Base-by-base conservation (phyloP, 1,139 yeast genomes). In the Hansenula sp. region DNA sequence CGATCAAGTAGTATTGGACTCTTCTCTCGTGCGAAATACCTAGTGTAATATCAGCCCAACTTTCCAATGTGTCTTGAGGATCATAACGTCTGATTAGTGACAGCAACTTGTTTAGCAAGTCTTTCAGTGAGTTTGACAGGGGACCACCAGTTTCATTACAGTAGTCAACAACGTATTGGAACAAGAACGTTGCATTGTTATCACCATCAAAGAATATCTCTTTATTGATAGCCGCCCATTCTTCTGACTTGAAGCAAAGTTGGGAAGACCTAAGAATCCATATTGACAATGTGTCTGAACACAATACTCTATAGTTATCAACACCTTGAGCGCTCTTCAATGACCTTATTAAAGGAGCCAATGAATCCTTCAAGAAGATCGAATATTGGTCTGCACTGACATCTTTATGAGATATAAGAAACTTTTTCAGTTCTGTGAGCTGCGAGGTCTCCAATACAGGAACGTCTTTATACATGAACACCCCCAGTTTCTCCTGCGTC, bases 61-160 rank as follows among this genome's bases (percentile, higher is more conserved):
- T 41, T 36, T 62, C 51, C 17, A 76, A 64, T 16, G 71, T 47
- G 16, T 43, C 39, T n/a, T 54, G 57, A 12, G 42, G 40, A 17
- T 59, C 62, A 10, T 64, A 43, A 9, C 54, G 37, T 33, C 63
- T 63, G 15, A 75, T 54, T 25, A 79, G 63, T 1, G 60, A 50
- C 6, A 83, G 61, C 39, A 82, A 56, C 51, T 83, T 84, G 4
- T 62, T 52, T 42, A 86, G 72, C 33, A 88, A 59, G 34, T 80
- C 85, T 44, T 71, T 74, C 42, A 87, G 62, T 0, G 94, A 83
- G 52, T 83, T 85, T 7, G 83, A 79, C 31, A 86, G 64, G 0
- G 94, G 81, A 1, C 87, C 80, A 5, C 85, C 81, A 2, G 88
- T 77, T 42, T 81, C 86, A 43, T 79, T 80, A 80, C 90, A 80